Conservation (phyloP, 2,329 filamentous ascomycete species). For the Exophiala xenobiotica region DNA sequence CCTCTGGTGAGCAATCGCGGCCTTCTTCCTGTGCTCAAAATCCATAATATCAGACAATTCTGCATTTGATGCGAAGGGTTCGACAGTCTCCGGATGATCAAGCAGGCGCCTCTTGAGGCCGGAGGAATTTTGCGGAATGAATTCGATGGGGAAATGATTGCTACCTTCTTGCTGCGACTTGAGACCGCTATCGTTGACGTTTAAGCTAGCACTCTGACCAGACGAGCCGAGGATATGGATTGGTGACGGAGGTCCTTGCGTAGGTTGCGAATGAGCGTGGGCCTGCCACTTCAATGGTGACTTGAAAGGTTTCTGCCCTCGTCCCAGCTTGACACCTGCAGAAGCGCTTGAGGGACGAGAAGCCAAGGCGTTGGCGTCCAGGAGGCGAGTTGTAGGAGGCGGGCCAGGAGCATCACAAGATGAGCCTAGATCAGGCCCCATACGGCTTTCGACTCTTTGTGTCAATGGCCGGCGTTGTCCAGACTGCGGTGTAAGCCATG, state of each 20-base stretch:
- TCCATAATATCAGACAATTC: conserved; percentile 38
- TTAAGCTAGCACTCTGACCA: too few species aligned
- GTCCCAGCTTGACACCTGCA: conserved; percentile 10
- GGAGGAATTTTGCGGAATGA: too few species aligned
- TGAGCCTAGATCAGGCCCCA: background rate
- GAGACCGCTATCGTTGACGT: too few species aligned
- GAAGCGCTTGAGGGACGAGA: conserved; percentile 6
- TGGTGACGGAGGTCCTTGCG: background rate
- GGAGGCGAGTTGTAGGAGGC: background rate
- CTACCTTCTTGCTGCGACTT: too few species aligned
- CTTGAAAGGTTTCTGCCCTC: conserved; percentile 20
- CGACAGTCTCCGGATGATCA: conserved; percentile 9
- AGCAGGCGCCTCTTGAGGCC: background rate
- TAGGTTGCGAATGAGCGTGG: background rate
- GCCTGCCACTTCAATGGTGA: conserved; percentile 4
- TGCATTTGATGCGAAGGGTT: conserved; percentile 9
- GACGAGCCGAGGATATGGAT: background rate
- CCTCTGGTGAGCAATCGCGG: conserved; percentile 34
- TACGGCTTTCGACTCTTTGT: background rate
- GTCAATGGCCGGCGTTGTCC: background rate
- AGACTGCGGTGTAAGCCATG: conserved; percentile 16
- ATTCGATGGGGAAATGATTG: too few species aligned
- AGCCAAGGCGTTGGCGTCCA: background rate
- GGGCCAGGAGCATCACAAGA: background rate
- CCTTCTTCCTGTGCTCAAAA: conserved; percentile 41